Evolutionary conservation across 2,329 filamentous ascomycete genomes (phyloP), one percentile per base, ranked within the genome.

Genomic region (Fusarium incarnatum): DNA sequence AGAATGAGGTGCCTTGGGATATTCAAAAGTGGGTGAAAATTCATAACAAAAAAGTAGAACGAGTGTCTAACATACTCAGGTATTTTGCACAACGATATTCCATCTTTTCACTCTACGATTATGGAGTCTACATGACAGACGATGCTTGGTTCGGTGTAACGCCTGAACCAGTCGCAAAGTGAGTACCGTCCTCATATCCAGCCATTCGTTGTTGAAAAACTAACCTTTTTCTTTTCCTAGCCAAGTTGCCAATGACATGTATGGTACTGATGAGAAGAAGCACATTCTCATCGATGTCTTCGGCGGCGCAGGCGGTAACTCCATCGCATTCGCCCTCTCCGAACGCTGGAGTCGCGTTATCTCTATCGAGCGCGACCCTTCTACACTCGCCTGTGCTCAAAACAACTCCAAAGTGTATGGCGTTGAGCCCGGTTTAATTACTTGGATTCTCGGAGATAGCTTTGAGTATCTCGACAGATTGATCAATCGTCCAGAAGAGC

Each of bases 61-160:
- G 18, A n/a, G 32, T 46, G 16, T 34, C 65, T 56, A 59, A 56
- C 11, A 25, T 16, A 3, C 3, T 20, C 8, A 97, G 94, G 79
- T 99, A 99, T 81, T 99, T 93, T 88, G 86, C 91, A 18, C 94
- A 98, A 77, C 89, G 96, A 64, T 91, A 96, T 79, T 91, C 90
- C 55, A 92, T 99, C 71, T 99, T 97, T 81, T 91, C 91, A 18
- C 87, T 87, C 73, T 99, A 98, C 78, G 91, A 98, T 78, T 87
- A 94, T 62, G 95, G 94, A 58, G 87, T 99, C 71, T 91, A 90
- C 84, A 89, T 99, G 85, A 99, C 97, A 1, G 91, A 97, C 78
- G 91, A 95, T 81, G 92, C 94, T 56, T 99, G 96, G 96, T 99
- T 96, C 79, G 96, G 94, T 58, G 94, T 98, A 10, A 99, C 97